Conservation (phyloP, 2,329 filamentous ascomycete genomes). For the Paecilomyces formosus region DNA sequence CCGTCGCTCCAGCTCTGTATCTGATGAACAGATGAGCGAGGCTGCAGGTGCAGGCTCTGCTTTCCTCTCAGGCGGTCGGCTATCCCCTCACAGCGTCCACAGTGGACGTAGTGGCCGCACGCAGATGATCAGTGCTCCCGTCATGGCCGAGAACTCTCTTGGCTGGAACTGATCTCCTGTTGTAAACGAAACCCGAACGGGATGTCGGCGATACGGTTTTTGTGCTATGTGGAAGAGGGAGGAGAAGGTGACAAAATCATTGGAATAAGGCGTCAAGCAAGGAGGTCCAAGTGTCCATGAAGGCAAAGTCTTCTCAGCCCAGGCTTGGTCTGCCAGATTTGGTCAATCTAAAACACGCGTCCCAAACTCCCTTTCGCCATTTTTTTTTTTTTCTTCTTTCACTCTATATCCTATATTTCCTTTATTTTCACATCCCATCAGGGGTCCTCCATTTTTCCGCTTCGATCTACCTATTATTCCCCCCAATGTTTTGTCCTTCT, state of each 20-base stretch:
- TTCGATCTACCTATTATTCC: not conserved
- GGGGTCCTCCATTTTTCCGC: not conserved
- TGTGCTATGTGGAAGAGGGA: not conserved
- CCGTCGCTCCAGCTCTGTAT: slow-evolving; percentile 67
- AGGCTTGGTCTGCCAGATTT: slow-evolving; percentile 10
- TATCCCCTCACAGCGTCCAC: slow-evolving; percentile 46
- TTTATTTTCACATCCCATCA: slow-evolving; percentile 8
- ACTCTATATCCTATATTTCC: slow-evolving; percentile 6
- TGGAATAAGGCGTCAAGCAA: not conserved
- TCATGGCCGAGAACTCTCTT: slow-evolving; percentile 88
- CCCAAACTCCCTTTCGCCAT: slow-evolving; percentile 11
- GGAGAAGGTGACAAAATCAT: not conserved
- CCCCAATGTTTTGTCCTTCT: not conserved
- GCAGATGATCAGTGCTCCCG: slow-evolving; percentile 76
- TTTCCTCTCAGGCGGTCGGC: slow-evolving; percentile 37
- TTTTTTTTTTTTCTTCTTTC: slow-evolving; percentile 10
- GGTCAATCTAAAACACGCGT: not conserved
- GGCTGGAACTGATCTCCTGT: slow-evolving; percentile 70
- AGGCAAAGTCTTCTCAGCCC: not conserved
- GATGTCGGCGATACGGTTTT: not conserved
- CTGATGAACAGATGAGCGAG: slow-evolving; percentile 59
- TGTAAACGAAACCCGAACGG: slow-evolving; percentile 3
- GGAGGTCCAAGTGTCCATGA: not conserved
- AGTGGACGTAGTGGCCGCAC: slow-evolving; percentile 63
- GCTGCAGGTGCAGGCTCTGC: slow-evolving; percentile 40